A percentile compares a stretch with the other conserved stretches of the same genome.
Conservation (phyloP, 1,284 basidiomycete genomes). For the Microbotryum scabiosae region DNA sequence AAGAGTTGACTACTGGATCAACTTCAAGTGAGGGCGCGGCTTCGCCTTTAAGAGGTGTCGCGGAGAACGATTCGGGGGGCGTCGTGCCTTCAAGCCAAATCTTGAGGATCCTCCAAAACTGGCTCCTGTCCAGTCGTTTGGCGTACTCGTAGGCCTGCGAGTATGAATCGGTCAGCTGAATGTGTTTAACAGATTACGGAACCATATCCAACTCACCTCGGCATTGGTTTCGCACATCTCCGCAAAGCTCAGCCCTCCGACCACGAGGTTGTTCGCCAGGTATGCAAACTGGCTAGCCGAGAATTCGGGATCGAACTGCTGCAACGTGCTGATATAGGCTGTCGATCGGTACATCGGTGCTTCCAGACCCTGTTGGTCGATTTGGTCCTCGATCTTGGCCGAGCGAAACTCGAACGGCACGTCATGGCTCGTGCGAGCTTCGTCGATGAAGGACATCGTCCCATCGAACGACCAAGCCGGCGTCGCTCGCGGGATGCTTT, state of each 20-base stretch:
- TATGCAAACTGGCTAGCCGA: conserved; percentile 12
- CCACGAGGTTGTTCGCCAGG: conserved; percentile 18
- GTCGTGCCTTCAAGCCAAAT: conserved; percentile 18
- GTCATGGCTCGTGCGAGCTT: conserved; percentile 21
- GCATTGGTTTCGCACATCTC: conserved; percentile 24
- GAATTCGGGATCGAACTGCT: conserved; percentile 25
- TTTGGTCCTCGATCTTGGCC: not conserved
- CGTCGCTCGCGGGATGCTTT: conserved; percentile 16
- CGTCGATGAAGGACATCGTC: conserved; percentile 43
- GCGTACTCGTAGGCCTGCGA: conserved; percentile 6
- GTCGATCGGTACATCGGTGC: conserved; percentile 10
- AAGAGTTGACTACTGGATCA: too few species aligned
- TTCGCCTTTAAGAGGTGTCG: not conserved
- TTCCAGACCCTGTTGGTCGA: conserved; percentile 1
- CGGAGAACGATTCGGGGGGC: conserved; percentile 6
- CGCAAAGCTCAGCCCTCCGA: conserved; percentile 12
- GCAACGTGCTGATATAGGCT: conserved; percentile 4
- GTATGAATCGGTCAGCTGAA: not conserved
- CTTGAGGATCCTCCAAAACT: conserved; percentile 24
- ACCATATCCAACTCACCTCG: not conserved
- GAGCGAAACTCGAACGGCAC: not conserved
- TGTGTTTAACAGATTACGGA: too few species aligned
- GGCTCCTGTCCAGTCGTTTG: conserved; percentile 16
- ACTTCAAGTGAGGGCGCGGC: too few species aligned
- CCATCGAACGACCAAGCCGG: conserved; percentile 40